Evolutionary conservation across 257 asterid species (phyloP).

Genomic region (Lithospermum erythrorhizon): DNA sequence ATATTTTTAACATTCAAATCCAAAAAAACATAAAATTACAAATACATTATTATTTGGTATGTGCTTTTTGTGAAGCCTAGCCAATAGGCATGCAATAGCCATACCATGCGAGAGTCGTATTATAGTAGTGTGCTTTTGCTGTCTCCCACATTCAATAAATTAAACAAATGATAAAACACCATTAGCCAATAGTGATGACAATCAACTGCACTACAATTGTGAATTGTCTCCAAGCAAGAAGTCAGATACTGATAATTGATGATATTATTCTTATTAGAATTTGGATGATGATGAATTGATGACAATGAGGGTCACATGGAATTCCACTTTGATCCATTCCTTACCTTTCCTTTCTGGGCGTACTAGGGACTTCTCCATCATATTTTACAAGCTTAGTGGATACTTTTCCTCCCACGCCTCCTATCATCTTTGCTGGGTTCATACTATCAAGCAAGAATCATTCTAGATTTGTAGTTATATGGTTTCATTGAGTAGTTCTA

Average conservation of each 20-base stretch:
- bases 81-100: too few species aligned
- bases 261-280: too few species aligned
- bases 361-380: slow-evolving; percentile 10
- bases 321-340: slow-evolving; percentile 3
- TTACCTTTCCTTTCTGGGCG: not conserved
- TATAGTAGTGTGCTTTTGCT: slow-evolving; percentile 45
- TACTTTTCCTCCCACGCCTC: slow-evolving; percentile 2
- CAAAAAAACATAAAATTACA: too few species aligned
- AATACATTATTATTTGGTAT: too few species aligned
- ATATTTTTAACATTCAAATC: too few species aligned
- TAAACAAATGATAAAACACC: not conserved
- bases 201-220: not conserved
- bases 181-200: not conserved
- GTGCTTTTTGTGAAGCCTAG: too few species aligned
- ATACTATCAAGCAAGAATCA: not conserved
- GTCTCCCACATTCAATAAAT: slow-evolving; percentile 42
- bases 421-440: not conserved
- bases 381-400: slow-evolving; percentile 8
- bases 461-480: not conserved
- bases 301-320: slow-evolving; percentile 17
- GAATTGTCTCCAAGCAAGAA: not conserved
- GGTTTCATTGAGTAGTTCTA: not conserved
- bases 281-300: not conserved
- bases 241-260: too few species aligned
- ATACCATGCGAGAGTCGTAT: slow-evolving; percentile 4